Conservation (phyloP, 2,329 filamentous ascomycete genomes). For the Pseudogymnoascus destructans region DNA sequence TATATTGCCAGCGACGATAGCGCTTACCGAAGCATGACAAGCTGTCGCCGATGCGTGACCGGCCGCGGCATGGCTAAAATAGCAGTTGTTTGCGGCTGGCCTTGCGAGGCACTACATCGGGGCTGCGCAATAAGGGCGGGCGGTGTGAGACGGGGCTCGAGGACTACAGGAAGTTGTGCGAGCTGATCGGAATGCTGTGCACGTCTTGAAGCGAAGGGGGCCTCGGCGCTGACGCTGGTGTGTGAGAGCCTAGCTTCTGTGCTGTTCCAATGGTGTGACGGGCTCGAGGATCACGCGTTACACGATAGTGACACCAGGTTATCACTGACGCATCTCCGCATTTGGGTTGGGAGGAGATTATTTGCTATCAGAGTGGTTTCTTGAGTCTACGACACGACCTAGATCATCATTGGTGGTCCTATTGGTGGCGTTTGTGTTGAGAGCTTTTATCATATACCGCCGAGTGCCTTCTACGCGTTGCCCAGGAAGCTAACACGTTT, state of each 20-base stretch:
- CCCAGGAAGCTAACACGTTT: not conserved
- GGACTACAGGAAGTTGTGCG: not conserved
- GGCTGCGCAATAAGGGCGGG: not conserved
- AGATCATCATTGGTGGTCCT: not conserved
- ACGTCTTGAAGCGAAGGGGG: not conserved
- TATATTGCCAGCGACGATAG: not conserved
- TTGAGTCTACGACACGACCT: not conserved
- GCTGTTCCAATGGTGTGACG: not conserved
- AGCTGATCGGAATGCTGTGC: not conserved
- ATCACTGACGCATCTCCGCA: not conserved
- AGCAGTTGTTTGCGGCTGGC: not conserved
- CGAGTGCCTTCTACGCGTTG: not conserved
- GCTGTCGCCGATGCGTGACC: not conserved
- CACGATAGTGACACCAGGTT: not conserved
- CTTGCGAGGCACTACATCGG: not conserved
- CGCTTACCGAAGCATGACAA: constrained; percentile 4
- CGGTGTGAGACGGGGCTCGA: not conserved
- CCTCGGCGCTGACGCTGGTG: not conserved
- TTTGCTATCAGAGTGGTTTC: not conserved
- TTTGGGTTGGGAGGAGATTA: not conserved
- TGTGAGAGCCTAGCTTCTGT: not conserved
- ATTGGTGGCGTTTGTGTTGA: not conserved
- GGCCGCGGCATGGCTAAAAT: not conserved
- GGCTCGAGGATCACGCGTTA: not conserved
- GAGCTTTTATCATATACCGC: not conserved